A percentile compares a stretch with the other conserved stretches of the same genome.
These are phyloP conservation scores for Russula compacta DNA, from an alignment of 768 basidiomycete species.

Conservation along the genomic window DNA sequence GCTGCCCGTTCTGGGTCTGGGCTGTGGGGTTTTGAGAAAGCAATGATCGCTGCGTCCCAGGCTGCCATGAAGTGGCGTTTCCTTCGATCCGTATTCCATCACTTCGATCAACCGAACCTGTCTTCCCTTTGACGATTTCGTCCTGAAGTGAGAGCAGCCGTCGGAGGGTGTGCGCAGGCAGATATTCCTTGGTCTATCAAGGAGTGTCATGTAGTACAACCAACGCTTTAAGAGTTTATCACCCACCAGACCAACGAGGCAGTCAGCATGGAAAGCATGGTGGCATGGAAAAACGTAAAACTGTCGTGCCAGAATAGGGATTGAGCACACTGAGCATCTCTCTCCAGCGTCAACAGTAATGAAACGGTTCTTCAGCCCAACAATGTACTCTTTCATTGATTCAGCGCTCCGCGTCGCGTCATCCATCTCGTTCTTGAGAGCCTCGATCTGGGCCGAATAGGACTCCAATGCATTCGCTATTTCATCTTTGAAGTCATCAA, in stretches of 20 bases:
- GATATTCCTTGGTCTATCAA: slow-evolving; percentile 85
- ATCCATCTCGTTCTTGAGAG: slow-evolving; percentile 90
- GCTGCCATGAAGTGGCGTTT: slow-evolving; percentile 32
- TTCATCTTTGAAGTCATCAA: slow-evolving; percentile 99
- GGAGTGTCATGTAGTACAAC: background rate
- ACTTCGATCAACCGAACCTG: slow-evolving; percentile 28
- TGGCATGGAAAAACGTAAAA: slow-evolving; percentile 99
- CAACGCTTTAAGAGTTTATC: background rate
- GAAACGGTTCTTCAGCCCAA: slow-evolving; percentile 76
- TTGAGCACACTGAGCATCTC: slow-evolving; percentile 73
- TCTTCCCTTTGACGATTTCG: slow-evolving; percentile 59
- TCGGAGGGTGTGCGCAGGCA: slow-evolving; percentile 73
- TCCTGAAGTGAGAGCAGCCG: slow-evolving; percentile 81
- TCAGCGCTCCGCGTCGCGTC: slow-evolving; percentile 90
- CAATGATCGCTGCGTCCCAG: slow-evolving; percentile 50
- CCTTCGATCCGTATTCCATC: background rate
- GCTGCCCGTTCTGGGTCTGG: slow-evolving; percentile 51
- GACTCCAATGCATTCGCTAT: slow-evolving; percentile 93
- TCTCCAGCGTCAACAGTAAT: slow-evolving; percentile 86
- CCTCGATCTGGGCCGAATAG: slow-evolving; percentile 86
- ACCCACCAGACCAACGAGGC: slow-evolving; percentile 86
- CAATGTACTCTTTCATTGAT: slow-evolving; percentile 87
- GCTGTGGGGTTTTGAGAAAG: slow-evolving; percentile 66
- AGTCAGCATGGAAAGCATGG: slow-evolving; percentile 96
- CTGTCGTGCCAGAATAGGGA: slow-evolving; percentile 72